Evolutionary conservation across 345 rosid species (phyloP).

Genomic region (Hibiscus tridactylites): DNA sequence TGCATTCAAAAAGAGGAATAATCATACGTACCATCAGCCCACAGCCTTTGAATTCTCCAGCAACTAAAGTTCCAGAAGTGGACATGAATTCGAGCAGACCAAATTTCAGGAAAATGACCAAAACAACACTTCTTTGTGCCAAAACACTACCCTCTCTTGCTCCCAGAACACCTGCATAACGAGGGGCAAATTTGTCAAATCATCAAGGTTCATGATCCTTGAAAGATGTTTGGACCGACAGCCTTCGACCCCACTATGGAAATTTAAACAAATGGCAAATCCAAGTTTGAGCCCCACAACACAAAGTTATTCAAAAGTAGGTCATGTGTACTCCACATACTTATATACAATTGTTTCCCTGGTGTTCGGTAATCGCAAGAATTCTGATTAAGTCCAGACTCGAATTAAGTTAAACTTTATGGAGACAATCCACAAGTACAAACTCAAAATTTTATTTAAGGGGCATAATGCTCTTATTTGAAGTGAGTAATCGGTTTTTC

Average conservation of each 20-base stretch:
- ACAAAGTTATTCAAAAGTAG: constrained; percentile 2
- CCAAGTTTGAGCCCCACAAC: constrained; percentile 19
- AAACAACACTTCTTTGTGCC: not conserved
- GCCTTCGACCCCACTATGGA: constrained; percentile 17
- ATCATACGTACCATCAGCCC: constrained; percentile 8
- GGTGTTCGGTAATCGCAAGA: not conserved
- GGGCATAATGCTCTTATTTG: too few relatives aligned
- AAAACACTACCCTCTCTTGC: not conserved
- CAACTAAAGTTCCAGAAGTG: not conserved
- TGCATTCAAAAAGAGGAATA: constrained; percentile 10
- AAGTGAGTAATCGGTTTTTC: too few relatives aligned
- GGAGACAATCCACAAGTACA: too few relatives aligned
- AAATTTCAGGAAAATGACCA: not conserved
- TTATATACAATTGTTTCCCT: not conserved
- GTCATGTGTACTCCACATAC: not conserved
- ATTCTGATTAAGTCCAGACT: too few relatives aligned
- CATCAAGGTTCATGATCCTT: not conserved
- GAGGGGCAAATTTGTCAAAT: not conserved
- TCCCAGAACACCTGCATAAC: not conserved
- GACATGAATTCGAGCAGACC: constrained; percentile 10
- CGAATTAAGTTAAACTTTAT: too few relatives aligned
- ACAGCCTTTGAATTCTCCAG: constrained; percentile 16
- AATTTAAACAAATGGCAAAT: not conserved
- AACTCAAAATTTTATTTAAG: too few relatives aligned
- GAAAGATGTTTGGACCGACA: not conserved